Conservation (phyloP, 2,329 filamentous ascomycete species). For the Penicillium carneum region DNA sequence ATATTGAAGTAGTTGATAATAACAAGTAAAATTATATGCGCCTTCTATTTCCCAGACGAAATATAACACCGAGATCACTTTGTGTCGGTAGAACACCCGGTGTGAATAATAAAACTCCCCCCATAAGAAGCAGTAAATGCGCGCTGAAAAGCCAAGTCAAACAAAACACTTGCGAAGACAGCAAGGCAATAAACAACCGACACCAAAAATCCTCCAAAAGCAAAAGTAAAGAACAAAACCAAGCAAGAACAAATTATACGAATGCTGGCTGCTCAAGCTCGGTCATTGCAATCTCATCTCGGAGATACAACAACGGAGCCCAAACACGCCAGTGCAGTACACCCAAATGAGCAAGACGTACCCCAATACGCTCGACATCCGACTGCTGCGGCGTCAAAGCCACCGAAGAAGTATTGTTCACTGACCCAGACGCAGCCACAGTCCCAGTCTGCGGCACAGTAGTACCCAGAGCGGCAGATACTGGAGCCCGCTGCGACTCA, state of each 20-base stretch:
- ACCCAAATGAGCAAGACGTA: constrained; percentile 80
- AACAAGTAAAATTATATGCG: constrained; percentile 6
- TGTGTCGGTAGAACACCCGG: constrained; percentile 3
- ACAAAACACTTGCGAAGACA: constrained; percentile 10
- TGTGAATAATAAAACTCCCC: constrained; percentile 5
- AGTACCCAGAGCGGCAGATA: constrained; percentile 26
- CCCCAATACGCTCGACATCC: constrained; percentile 65
- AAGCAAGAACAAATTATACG: constrained; percentile 20
- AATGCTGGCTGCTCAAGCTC: constrained; percentile 21
- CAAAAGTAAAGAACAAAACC: constrained; percentile 1
- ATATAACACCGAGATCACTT: constrained; percentile 15
- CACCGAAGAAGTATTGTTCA: constrained; percentile 12
- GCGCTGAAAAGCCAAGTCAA: constrained; percentile 33
- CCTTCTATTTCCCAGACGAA: constrained; percentile 18
- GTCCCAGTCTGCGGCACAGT: constrained; percentile 12
- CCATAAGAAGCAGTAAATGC: constrained; percentile 12
- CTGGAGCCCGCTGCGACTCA: constrained; percentile 49
- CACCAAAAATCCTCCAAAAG: background rate
- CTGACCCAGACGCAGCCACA: background rate
- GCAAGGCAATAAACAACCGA: background rate
- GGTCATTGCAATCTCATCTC: constrained; percentile 36
- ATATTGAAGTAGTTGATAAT: background rate
- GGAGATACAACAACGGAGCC: constrained; percentile 73
- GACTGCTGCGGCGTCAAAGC: constrained; percentile 38
- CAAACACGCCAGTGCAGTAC: constrained; percentile 91